Evolutionary conservation across 805 yeast genomes (phyloP).

Genomic region (Priceomyces medius): DNA sequence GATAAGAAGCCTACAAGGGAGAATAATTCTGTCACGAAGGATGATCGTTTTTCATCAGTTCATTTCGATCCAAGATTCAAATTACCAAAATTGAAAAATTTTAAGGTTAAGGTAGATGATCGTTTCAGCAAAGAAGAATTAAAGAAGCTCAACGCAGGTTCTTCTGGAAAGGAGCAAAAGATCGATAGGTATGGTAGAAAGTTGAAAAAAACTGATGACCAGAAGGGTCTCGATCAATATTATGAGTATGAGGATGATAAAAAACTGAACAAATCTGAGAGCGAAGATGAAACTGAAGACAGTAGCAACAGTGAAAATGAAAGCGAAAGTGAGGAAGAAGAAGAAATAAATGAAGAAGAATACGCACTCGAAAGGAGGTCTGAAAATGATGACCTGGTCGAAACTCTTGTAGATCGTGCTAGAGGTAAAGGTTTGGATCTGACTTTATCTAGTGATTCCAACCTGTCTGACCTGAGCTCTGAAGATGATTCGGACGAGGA

Average conservation of each 20-base stretch:
- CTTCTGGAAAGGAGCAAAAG: slow-evolving; percentile 55
- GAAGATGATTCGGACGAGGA: slow-evolving; percentile 43
- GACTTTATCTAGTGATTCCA: slow-evolving; percentile 32
- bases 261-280: slow-evolving; percentile 4
- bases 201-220: slow-evolving; percentile 41
- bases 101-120: slow-evolving; percentile 78
- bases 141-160: slow-evolving; percentile 43
- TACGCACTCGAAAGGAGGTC: background rate
- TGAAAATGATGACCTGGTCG: slow-evolving; percentile 21
- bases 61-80: slow-evolving; percentile 88
- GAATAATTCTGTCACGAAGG: slow-evolving; percentile 46
- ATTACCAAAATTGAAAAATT: slow-evolving; percentile 63
- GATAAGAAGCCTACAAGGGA: slow-evolving; percentile 6
- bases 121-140: slow-evolving; percentile 73
- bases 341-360: slow-evolving; percentile 8
- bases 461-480: slow-evolving; percentile 29
- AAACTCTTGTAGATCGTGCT: slow-evolving; percentile 50
- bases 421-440: slow-evolving; percentile 61
- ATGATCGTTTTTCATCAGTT: slow-evolving; percentile 75
- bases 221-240: slow-evolving; percentile 60
- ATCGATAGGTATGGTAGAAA: slow-evolving; percentile 89
- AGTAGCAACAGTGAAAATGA: slow-evolving; percentile 21
- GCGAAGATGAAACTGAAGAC: slow-evolving; percentile 12
- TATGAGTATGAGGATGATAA: slow-evolving; percentile 47
- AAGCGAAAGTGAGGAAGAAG: slow-evolving; percentile 17